phyloP scores from a whole-genome alignment of 1,284 basidiomycete species.

The Cutaneotrichosporon spelunceum region DNA sequence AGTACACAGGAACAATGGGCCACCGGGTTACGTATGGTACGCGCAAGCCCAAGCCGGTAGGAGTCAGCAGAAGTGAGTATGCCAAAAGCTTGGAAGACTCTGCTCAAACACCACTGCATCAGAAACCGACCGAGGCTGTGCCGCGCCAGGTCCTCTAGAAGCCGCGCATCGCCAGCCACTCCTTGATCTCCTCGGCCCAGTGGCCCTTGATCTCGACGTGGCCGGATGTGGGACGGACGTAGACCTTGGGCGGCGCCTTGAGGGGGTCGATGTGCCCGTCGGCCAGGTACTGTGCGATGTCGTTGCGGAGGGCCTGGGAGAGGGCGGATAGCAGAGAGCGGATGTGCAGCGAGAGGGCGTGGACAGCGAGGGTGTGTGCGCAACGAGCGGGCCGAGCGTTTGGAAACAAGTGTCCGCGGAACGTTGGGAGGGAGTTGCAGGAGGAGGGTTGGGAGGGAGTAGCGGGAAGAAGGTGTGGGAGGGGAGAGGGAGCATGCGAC shows the following conservation, averaged over 20 bases:
- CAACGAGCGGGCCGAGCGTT: too few species aligned
- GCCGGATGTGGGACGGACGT: slow-evolving; percentile 33
- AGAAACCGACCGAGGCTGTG: too few species aligned
- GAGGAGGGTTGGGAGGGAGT: neutral
- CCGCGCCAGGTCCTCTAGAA: too few species aligned
- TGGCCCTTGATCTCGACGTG: slow-evolving; percentile 41
- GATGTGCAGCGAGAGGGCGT: too few species aligned
- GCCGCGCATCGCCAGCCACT: slow-evolving; percentile 35
- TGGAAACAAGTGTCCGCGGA: too few species aligned
- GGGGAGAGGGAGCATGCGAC: neutral
- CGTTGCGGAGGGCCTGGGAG: slow-evolving; percentile 32
- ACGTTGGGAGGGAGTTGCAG: neutral
- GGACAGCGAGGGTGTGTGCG: too few species aligned
- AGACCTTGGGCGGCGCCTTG: slow-evolving; percentile 28
- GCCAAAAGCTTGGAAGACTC: too few species aligned
- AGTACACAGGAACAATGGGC: too few species aligned
- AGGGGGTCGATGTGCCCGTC: slow-evolving; percentile 41
- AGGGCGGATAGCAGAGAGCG: neutral
- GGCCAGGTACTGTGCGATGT: slow-evolving; percentile 33
- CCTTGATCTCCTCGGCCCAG: slow-evolving; percentile 42
- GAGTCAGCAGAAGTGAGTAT: too few species aligned
- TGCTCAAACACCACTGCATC: too few species aligned
- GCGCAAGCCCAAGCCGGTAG: too few species aligned
- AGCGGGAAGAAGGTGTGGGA: neutral
- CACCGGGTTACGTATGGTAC: too few species aligned